phyloP scores from a whole-genome alignment of 2,329 filamentous ascomycete species.

The Pseudohalonectria lignicola region DNA sequence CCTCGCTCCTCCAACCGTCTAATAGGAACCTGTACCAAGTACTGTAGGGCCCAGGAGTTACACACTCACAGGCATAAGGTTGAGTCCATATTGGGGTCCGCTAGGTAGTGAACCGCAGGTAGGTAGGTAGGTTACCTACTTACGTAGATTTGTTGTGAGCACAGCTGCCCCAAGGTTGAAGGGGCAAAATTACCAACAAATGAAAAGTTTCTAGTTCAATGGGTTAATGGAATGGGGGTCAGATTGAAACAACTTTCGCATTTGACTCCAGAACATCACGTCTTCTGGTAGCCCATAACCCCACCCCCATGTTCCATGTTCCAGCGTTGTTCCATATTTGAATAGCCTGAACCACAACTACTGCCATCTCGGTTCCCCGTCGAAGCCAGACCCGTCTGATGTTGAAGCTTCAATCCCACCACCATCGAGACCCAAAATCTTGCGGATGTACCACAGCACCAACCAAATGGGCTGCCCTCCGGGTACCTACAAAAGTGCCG shows the following conservation, averaged over 20 bases:
- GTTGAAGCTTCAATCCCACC: no score
- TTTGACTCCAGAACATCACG: no score
- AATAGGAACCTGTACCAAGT: no score
- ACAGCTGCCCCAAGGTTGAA: no score
- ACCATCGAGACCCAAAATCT: background rate
- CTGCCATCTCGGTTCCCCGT: background rate
- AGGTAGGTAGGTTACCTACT: background rate
- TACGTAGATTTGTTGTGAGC: background rate
- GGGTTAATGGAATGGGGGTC: background rate
- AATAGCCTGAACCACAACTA: slow-evolving; percentile 6
- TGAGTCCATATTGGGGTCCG: no score
- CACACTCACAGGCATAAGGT: no score
- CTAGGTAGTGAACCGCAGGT: no score
- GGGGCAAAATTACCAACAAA: no score
- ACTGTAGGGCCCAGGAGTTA: no score
- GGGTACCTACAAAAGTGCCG: background rate
- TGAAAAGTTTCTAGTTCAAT: background rate
- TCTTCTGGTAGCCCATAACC: background rate
- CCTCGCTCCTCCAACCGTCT: no score
- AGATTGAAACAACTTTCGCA: background rate
- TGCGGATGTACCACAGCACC: no score
- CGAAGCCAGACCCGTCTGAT: no score
- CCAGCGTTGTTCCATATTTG: slow-evolving; percentile 8
- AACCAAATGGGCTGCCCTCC: background rate
- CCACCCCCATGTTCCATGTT: slow-evolving; percentile 2